phyloP scores from a whole-genome alignment of 1,284 basidiomycete genomes.

The Austroboletus olivaceoglutinosus region DNA sequence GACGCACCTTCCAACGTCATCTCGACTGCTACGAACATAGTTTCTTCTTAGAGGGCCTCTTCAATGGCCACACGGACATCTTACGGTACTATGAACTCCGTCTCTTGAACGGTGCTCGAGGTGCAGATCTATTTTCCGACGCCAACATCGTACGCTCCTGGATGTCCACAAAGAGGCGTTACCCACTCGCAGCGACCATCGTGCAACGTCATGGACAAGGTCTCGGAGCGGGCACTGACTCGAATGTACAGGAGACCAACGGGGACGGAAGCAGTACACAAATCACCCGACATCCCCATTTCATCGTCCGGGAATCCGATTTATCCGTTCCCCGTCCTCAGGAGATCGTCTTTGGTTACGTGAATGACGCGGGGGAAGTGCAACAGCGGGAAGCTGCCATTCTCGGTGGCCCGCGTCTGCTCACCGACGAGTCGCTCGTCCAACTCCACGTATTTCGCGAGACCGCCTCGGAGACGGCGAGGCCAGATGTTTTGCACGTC shows the following conservation, averaged over 20 bases:
- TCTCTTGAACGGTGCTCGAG: slow-evolving; percentile 6
- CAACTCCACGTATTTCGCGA: slow-evolving; percentile 13
- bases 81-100: slow-evolving; percentile 10
- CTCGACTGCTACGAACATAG: slow-evolving; percentile 6
- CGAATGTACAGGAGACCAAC: too few species aligned
- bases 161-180: slow-evolving; percentile 21
- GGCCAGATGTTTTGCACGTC: slow-evolving; percentile 15
- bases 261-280: too few species aligned
- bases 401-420: slow-evolving; percentile 6
- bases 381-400: background rate
- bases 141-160: slow-evolving; percentile 15
- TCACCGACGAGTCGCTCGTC: slow-evolving; percentile 20
- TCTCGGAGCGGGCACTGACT: too few species aligned
- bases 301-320: slow-evolving; percentile 9
- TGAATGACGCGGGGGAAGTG: slow-evolving; percentile 11
- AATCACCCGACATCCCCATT: slow-evolving; percentile 6
- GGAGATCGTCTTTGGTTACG: slow-evolving; percentile 7
- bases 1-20: slow-evolving; percentile 18
- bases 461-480: background rate
- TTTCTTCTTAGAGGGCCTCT: slow-evolving; percentile 15
- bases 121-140: slow-evolving; percentile 1
- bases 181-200: slow-evolving; percentile 16
- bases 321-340: slow-evolving; percentile 2
- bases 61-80: slow-evolving; percentile 19
- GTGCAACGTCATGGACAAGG: background rate